phyloP scores from a whole-genome alignment of 2,329 filamentous ascomycete genomes.

The Aaosphaeria arxii region DNA sequence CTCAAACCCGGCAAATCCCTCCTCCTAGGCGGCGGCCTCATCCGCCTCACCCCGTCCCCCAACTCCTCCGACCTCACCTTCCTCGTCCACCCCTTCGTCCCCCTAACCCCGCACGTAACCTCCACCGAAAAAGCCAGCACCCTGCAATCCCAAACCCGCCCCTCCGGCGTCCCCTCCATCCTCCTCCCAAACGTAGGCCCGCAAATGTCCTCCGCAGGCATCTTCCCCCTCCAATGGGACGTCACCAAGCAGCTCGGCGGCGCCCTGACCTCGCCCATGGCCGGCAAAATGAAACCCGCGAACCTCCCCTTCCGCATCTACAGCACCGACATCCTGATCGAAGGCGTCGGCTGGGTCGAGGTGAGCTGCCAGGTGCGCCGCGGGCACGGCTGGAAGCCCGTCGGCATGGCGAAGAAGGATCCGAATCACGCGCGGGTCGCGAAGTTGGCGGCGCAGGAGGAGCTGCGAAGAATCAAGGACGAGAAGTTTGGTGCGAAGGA shows the following conservation, averaged over 20 bases:
- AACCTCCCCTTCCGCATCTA: constrained; percentile 76
- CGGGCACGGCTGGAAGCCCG: constrained; percentile 26
- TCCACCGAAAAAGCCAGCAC: constrained; percentile 74
- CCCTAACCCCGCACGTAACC: constrained; percentile 73
- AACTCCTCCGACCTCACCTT: constrained; percentile 62
- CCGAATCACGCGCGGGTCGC: constrained; percentile 20
- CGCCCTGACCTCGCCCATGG: constrained; percentile 63
- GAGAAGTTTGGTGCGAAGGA: constrained; percentile 12
- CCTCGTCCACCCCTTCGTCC: constrained; percentile 83
- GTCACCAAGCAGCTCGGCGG: constrained; percentile 78
- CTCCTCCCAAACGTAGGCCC: constrained; percentile 37
- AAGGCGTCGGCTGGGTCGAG: constrained; percentile 93
- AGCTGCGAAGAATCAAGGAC: constrained; percentile 8
- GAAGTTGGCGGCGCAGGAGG: constrained; percentile 10
- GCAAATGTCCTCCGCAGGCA: constrained; percentile 58
- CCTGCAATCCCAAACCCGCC: constrained; percentile 58
- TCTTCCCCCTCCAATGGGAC: constrained; percentile 73
- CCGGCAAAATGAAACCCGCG: constrained; percentile 62
- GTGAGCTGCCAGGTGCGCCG: constrained; percentile 74
- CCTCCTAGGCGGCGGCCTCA: constrained; percentile 74
- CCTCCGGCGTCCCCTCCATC: constrained; percentile 63
- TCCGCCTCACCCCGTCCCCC: constrained; percentile 81
- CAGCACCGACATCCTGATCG: constrained; percentile 80
- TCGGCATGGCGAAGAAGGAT: constrained; percentile 49
- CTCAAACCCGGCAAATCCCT: constrained; percentile 77